A percentile compares a stretch with the other conserved stretches of the same genome.
Conservation (phyloP, 202 grass and related monocot genomes). For the Brachypodium distachyon region DNA sequence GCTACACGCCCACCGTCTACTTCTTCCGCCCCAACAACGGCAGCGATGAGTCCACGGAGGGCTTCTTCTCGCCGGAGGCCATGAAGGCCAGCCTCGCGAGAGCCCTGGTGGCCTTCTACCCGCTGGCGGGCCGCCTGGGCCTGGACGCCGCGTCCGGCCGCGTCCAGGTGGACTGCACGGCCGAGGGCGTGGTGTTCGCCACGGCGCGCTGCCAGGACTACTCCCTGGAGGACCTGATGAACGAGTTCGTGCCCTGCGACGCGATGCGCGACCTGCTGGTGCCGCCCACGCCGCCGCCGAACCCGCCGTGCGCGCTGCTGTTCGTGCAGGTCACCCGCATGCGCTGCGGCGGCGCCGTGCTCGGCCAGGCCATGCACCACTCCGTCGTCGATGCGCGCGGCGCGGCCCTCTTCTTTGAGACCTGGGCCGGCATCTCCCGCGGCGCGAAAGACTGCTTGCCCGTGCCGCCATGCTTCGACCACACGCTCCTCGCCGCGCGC, state of each 20-base stretch:
- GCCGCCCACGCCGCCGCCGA: constrained; percentile 13
- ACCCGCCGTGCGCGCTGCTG: constrained; percentile 30
- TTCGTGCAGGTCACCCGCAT: constrained; percentile 49
- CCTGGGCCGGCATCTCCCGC: constrained; percentile 37
- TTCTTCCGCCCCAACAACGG: constrained; percentile 32
- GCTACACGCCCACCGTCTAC: constrained; percentile 57
- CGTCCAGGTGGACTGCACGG: constrained; percentile 50
- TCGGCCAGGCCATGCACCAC: constrained; percentile 52
- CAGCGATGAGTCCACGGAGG: too few species aligned
- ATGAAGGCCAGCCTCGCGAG: constrained; percentile 41
- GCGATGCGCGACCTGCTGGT: constrained; percentile 40
- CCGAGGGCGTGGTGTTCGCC: constrained; percentile 35
- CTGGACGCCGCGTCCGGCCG: constrained; percentile 7
- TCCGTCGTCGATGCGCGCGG: constrained; percentile 26
- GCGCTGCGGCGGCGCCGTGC: constrained; percentile 50
- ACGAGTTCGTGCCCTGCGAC: constrained; percentile 37
- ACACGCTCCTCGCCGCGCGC: background rate
- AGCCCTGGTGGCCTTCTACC: constrained; percentile 47
- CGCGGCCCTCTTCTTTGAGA: constrained; percentile 38
- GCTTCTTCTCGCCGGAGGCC: constrained; percentile 32
- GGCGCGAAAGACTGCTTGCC: too few species aligned
- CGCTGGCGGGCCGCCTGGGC: constrained; percentile 46
- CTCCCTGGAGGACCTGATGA: constrained; percentile 35
- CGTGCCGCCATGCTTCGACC: constrained; percentile 22
- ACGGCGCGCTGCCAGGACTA: constrained; percentile 22